phyloP scores from a whole-genome alignment of 129 eudicot species.

The Solidago caesia region DNA sequence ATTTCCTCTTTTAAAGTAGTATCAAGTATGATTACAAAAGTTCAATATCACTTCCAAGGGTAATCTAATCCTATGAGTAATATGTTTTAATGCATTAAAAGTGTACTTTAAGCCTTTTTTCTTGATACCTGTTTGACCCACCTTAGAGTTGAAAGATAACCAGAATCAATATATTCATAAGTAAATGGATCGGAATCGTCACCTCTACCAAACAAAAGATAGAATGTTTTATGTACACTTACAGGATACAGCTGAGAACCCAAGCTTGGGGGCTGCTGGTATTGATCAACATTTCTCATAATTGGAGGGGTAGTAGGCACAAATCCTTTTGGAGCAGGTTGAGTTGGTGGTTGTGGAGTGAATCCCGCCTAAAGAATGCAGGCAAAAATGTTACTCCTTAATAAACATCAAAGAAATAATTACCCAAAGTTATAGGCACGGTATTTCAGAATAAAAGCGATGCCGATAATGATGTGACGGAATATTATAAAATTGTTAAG shows the following conservation, averaged over 20 bases:
- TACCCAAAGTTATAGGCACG: not conserved
- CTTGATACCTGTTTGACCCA: not conserved
- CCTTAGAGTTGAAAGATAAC: not conserved
- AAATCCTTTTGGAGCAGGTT: slow-evolving; percentile 67
- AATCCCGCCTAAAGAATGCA: slow-evolving; percentile 46
- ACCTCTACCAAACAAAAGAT: not conserved
- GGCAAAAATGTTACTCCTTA: slow-evolving; percentile 13
- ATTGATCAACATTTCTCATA: slow-evolving; percentile 70
- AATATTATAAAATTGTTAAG: not conserved
- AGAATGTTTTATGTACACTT: slow-evolving; percentile 19
- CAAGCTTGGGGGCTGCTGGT: slow-evolving; percentile 67
- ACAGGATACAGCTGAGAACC: slow-evolving; percentile 70
- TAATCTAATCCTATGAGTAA: not conserved
- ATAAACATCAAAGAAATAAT: not conserved
- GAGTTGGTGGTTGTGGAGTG: slow-evolving; percentile 59
- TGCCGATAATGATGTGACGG: not conserved
- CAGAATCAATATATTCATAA: not conserved
- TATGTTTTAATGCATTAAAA: not conserved
- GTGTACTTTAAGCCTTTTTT: not conserved
- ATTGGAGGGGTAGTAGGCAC: slow-evolving; percentile 65
- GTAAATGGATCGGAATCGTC: not conserved
- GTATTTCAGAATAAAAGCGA: slow-evolving; percentile 8
- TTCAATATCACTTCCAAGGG: not conserved
- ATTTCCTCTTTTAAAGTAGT: not conserved
- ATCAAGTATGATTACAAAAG: not conserved